Conservation (phyloP, 1,139 yeast species). For the Sugiyamaella sp. region DNA sequence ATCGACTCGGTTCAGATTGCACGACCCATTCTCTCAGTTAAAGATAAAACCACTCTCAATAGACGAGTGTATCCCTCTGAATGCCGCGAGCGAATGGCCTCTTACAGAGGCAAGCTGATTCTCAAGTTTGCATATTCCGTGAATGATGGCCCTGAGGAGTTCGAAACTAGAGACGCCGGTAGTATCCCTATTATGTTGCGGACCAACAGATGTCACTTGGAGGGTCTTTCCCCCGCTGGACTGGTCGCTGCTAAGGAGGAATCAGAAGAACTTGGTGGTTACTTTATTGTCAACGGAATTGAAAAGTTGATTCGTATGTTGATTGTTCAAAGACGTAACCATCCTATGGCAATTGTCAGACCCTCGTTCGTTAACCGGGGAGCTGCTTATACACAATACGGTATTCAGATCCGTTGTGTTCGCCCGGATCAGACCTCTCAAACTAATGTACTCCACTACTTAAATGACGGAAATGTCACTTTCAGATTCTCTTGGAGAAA, state of each 20-base stretch:
- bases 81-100: conserved; percentile 82
- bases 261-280: conserved; percentile 95
- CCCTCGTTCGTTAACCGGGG: conserved; percentile 96
- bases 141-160: conserved; percentile 74
- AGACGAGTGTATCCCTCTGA: conserved; percentile 80
- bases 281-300: conserved; percentile 93
- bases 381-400: conserved; percentile 81
- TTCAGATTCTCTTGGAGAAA: conserved; percentile 97
- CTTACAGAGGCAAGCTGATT: conserved; percentile 55
- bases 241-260: conserved; percentile 83
- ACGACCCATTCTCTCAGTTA: conserved; percentile 73
- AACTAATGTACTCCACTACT: conserved; percentile 92
- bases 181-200: conserved; percentile 88
- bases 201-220: conserved; percentile 88
- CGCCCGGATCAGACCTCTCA: conserved; percentile 98
- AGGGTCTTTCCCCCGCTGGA: conserved; percentile 78
- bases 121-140: conserved; percentile 82
- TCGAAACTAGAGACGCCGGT: conserved; percentile 90
- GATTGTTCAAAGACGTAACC: conserved; percentile 96
- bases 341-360: conserved; percentile 96
- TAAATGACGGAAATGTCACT: conserved; percentile 94
- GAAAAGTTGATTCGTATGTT: conserved; percentile 96
- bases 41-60: conserved; percentile 78
- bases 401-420: conserved; percentile 92
- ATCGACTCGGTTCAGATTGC: conserved; percentile 86